These are phyloP conservation scores for Pichia cabralensis DNA, from an alignment of 805 yeast genomes.

Conservation along the genomic window DNA sequence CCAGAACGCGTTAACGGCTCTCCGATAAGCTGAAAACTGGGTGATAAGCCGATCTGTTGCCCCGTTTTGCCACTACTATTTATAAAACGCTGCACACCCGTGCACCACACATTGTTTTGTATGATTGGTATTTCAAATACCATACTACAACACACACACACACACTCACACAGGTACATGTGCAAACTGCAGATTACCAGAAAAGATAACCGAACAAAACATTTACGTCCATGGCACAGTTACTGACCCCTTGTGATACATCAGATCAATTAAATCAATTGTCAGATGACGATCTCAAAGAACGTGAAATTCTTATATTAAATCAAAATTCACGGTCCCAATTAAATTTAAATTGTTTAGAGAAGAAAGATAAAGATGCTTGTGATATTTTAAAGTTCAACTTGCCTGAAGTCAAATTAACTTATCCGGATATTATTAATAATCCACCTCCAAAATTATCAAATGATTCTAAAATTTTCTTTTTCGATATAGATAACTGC, in stretches of 20 bases:
- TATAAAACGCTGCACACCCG: no score
- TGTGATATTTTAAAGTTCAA: not conserved
- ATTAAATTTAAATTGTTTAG: not conserved
- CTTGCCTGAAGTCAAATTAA: slow-evolving; percentile 20
- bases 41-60: no score
- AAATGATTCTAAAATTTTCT: slow-evolving; percentile 36
- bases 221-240: no score
- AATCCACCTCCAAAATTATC: slow-evolving; percentile 13
- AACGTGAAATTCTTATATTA: slow-evolving; percentile 13
- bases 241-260: not conserved
- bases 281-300: slow-evolving; percentile 12
- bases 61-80: no score
- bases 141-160: no score
- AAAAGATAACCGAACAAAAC: no score
- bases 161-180: no score
- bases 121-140: no score
- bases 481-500: slow-evolving; percentile 92
- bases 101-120: no score
- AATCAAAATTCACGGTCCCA: slow-evolving; percentile 14
- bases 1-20: no score
- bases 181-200: no score
- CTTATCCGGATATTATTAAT: slow-evolving; percentile 18
- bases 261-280: not conserved
- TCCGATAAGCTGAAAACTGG: no score
- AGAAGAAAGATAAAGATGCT: not conserved